Percentiles rank a stretch among this genome's conserved stretches.
Conservation (phyloP, 2,329 filamentous ascomycete genomes). For the Penicillium psychrosexuale region DNA sequence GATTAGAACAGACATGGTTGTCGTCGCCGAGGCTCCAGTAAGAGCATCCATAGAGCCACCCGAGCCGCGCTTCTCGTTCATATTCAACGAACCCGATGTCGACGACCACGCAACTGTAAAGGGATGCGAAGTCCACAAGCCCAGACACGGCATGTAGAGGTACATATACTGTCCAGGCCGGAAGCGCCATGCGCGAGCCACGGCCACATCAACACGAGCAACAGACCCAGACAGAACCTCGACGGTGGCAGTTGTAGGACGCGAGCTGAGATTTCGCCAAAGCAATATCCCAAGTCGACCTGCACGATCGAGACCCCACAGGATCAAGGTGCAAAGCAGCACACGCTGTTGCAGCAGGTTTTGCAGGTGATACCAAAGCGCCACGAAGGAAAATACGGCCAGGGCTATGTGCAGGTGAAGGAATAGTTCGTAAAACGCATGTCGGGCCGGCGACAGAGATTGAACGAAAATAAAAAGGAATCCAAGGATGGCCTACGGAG, state of each 20-base stretch:
- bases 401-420: slow-evolving; percentile 43
- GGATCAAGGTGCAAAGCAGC: slow-evolving; percentile 30
- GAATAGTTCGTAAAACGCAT: slow-evolving; percentile 46
- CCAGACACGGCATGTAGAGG: slow-evolving; percentile 52
- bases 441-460: slow-evolving; percentile 41
- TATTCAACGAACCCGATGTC: slow-evolving; percentile 10
- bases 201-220: slow-evolving; percentile 44
- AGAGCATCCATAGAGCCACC: slow-evolving; percentile 31
- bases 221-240: slow-evolving; percentile 57
- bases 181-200: slow-evolving; percentile 33
- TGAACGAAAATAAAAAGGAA: slow-evolving; percentile 41
- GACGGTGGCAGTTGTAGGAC: slow-evolving; percentile 50
- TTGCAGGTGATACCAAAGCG: slow-evolving; percentile 36
- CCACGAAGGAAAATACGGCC: slow-evolving; percentile 40
- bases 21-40: slow-evolving; percentile 24
- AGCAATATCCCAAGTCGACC: slow-evolving; percentile 47
- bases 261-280: slow-evolving; percentile 51
- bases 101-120: slow-evolving; percentile 44
- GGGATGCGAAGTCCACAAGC: slow-evolving; percentile 44
- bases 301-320: slow-evolving; percentile 41
- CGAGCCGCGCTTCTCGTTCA: slow-evolving; percentile 28
- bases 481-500: slow-evolving; percentile 38
- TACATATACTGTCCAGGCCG: slow-evolving; percentile 54
- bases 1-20: slow-evolving; percentile 34
- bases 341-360: slow-evolving; percentile 31